Base-by-base conservation (phyloP, 768 basidiomycete species). In the Paxillus involutus region DNA sequence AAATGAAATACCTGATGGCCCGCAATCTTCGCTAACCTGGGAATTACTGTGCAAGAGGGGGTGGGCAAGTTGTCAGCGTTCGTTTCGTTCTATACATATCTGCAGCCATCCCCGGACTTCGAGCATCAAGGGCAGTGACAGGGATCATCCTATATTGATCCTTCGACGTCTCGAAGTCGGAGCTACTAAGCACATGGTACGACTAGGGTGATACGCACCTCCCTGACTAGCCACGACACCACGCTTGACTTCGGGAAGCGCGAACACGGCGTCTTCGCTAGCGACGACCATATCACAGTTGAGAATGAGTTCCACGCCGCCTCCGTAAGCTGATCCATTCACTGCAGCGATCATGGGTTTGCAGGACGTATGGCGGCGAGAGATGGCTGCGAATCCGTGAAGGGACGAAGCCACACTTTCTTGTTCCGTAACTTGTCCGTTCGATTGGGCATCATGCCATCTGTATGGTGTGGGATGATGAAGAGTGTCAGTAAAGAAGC, bases 331-430 rank as follows among this genome's bases (percentile, higher is more conserved):
- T 30, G 84, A 79, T n/a, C 90, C 90, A 53, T 84, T 81, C 1
- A 91, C 89, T 3, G 91, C 90, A 12, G 90, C 91, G 44, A 92
- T 86, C 48, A 91, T 81, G 6, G 89, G 89, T 63, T 92, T 92
- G 56, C 69, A 75, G 0, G 81, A 81, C 35, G 67, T 67, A 39
- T 75, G 77, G 4, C 91, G 79, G 24, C 87, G 80, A 2, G 89
- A 91, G 37, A 93, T 71, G 35, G 86, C 81, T 1, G 80, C 91
- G 66, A 92, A 91, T 6, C 90, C 89, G 56, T 86, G 70, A 1
- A 72, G 52, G 24, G 78, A 74, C 2, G 67, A 55, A 0, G 71
- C 68, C 11, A 77, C 49, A 21, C 59, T 49, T 58, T 80, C 74
- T 57, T 77, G 78, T 59, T 86, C 80, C 51, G 73, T 73, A 1